A percentile compares a stretch with the other conserved stretches of the same genome.
Evolutionary conservation across 768 basidiomycete species (phyloP).

Genomic region (Daedalea quercina): DNA sequence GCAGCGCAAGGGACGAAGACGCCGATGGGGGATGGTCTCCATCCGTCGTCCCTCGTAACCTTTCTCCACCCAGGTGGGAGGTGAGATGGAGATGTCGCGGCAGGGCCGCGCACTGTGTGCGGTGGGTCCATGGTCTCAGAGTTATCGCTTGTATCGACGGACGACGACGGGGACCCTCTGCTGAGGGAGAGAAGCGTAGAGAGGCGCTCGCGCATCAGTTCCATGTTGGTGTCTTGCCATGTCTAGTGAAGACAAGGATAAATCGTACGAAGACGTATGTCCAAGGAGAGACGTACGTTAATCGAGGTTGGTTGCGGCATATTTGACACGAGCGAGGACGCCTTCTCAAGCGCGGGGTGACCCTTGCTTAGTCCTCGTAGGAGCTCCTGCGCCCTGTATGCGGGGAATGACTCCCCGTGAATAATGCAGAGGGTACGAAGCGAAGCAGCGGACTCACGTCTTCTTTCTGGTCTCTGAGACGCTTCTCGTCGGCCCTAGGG

Average conservation of each 20-base stretch:
- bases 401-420: neutral
- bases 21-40: constrained; percentile 69
- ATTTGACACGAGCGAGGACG: constrained; percentile 6
- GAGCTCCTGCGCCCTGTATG: constrained; percentile 27
- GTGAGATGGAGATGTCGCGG: neutral
- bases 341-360: constrained; percentile 17
- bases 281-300: constrained; percentile 1
- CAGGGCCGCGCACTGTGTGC: neutral
- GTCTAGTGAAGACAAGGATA: constrained; percentile 23
- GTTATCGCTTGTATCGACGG: neutral
- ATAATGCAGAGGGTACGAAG: neutral
- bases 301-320: neutral
- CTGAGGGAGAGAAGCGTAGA: constrained; percentile 22
- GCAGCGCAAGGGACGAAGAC: constrained; percentile 28
- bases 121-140: neutral
- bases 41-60: constrained; percentile 35
- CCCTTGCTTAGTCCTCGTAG: constrained; percentile 35
- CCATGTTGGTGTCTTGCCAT: constrained; percentile 46
- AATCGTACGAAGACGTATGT: neutral
- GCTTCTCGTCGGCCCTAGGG: constrained; percentile 34
- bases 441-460: constrained; percentile 28
- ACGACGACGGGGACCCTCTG: neutral
- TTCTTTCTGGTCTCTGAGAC: constrained; percentile 11
- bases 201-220: constrained; percentile 51
- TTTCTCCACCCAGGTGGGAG: constrained; percentile 48